Conservation (phyloP, 257 asterid species). For the Eucommia ulmoides region DNA sequence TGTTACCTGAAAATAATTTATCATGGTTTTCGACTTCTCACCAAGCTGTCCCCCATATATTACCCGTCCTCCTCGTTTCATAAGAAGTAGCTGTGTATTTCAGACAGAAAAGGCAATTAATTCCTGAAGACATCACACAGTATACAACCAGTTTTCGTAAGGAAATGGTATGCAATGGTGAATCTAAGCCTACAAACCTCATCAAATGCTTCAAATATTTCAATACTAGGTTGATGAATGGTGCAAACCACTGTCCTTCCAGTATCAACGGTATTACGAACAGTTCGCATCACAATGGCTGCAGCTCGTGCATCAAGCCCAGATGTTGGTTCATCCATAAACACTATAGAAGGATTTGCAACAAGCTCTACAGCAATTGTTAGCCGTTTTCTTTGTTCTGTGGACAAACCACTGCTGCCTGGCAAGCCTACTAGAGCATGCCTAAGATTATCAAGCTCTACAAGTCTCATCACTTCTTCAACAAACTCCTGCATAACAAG, state of each 20-base stretch:
- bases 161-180: not conserved
- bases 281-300: conserved; percentile 96
- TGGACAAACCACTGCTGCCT: conserved; percentile 75
- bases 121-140: not conserved
- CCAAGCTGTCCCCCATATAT: conserved; percentile 94
- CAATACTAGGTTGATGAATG: conserved; percentile 92
- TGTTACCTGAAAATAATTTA: conserved; percentile 67
- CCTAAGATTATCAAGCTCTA: conserved; percentile 65
- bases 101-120: not conserved
- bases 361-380: conserved; percentile 97
- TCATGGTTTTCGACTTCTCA: conserved; percentile 55
- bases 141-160: not conserved
- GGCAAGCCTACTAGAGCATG: conserved; percentile 86
- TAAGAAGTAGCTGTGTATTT: conserved; percentile 48
- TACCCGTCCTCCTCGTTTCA: conserved; percentile 92
- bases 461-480: conserved; percentile 80
- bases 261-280: conserved; percentile 88
- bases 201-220: conserved; percentile 91
- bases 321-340: conserved; percentile 97
- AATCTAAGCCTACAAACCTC: conserved; percentile 38
- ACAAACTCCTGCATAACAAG: conserved; percentile 58
- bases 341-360: conserved; percentile 87
- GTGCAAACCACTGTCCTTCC: conserved; percentile 98
- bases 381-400: conserved; percentile 86
- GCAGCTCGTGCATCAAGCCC: conserved; percentile 98